Base-by-base conservation (phyloP, 1,284 basidiomycete genomes). In the Tylopilus sp. region DNA sequence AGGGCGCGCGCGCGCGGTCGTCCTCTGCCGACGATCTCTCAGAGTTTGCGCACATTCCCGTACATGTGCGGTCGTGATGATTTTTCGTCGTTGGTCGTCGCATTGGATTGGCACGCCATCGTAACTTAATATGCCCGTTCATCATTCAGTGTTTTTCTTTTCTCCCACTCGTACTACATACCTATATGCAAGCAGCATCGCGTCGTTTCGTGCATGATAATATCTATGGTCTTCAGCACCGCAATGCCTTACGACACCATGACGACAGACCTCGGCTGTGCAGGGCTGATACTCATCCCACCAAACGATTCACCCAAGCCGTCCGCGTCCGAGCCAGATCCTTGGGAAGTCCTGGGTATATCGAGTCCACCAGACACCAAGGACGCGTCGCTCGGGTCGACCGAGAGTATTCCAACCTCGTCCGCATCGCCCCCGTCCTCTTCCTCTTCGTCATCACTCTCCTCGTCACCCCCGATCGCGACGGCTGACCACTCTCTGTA, bases 401-500 rank as follows among this genome's bases (percentile, higher is more conserved):
- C 24, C 2, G 37, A 24, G 7, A 25, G 43, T 26, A 32, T 44
- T 14, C 33, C 53, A 13, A 25, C 26, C 0, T 36, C 20, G 3
- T 47, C 43, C 7, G 6, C 14, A 19, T 28, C 44, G 2, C 68
- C 71, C 24, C 75, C 77, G 4, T 72, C 76, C 0, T 73, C 77
- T 0, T 77, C 79, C 0, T 79, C 80, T 0, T 81, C 82, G 0
- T 82, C 81, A 0, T 86, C 85, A 0, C 85, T 83, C 0, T 87
- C 86, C 0, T 85, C 85, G 0, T 85, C 86, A 0, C 80, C 83
- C 19, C 83, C 85, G 45, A 90, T 83, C n/a, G 86, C 85, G 5
- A 91, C 89, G 26, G 79, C 74, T 15, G 81, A 73, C 89, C 89
- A 92, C 57, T 90, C 89, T 35, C 90, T 75, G 61, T 91, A 92